These are phyloP conservation scores for Sistotremastrum niveocremeum DNA, from an alignment of 768 basidiomycete genomes.

Conservation along the genomic window DNA sequence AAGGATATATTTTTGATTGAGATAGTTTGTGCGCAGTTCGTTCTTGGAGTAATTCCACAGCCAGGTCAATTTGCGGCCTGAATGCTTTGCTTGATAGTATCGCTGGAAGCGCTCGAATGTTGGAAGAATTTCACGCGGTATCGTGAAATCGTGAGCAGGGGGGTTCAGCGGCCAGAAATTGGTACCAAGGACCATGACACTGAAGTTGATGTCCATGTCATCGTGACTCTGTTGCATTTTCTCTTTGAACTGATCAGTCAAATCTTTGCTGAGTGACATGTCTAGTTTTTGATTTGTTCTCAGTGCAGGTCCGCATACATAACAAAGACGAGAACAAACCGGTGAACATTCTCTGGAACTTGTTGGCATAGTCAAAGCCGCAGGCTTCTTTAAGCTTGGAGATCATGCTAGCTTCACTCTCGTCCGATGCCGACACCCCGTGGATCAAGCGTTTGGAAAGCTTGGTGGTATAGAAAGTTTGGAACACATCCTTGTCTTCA, in stretches of 20 bases:
- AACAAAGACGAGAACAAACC: constrained; percentile 31
- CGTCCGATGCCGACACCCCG: constrained; percentile 84
- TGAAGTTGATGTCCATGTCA: constrained; percentile 83
- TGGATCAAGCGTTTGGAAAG: constrained; percentile 87
- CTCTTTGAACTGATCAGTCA: constrained; percentile 90
- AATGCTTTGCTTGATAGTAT: constrained; percentile 90
- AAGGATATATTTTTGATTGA: constrained; percentile 89
- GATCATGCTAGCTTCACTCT: constrained; percentile 96
- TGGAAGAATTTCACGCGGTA: constrained; percentile 75
- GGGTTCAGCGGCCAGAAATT: constrained; percentile 92
- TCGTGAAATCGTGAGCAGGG: constrained; percentile 72
- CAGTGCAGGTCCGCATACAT: neutral
- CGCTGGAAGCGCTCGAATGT: constrained; percentile 85
- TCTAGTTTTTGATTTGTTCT: constrained; percentile 30
- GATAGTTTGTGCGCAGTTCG: constrained; percentile 86
- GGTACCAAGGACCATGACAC: constrained; percentile 85
- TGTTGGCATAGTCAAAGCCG: constrained; percentile 94
- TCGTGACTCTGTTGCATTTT: constrained; percentile 79
- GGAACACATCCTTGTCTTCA: constrained; percentile 98
- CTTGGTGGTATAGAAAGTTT: constrained; percentile 93
- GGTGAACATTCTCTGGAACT: constrained; percentile 93
- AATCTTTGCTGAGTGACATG: constrained; percentile 88
- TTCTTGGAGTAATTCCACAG: constrained; percentile 98
- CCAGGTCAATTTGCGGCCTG: constrained; percentile 93
- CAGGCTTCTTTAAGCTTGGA: constrained; percentile 93